A percentile compares a stretch with the other conserved stretches of the same genome.
Evolutionary conservation across 1,284 basidiomycete species (phyloP).

Genomic region (Ustilago sp.): DNA sequence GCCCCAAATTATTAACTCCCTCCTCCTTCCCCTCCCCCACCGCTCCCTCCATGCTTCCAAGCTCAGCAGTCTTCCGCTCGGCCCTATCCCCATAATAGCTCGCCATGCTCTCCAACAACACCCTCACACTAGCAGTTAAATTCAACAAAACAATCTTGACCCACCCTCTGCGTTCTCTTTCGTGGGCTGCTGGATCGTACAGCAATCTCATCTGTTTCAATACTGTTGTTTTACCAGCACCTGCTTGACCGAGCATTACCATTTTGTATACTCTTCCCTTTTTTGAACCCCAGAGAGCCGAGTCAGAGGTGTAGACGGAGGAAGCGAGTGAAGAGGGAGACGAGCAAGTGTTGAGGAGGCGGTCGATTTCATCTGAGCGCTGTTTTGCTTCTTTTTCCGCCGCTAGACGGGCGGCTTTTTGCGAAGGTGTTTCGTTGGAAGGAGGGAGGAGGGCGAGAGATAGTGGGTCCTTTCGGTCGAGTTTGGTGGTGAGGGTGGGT

Average conservation of each 20-base stretch:
- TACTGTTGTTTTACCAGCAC: slow-evolving; percentile 58
- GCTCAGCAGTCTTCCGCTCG: slow-evolving; percentile 18
- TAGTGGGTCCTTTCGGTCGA: slow-evolving; percentile 26
- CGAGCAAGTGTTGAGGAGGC: slow-evolving; percentile 17
- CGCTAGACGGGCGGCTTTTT: slow-evolving; percentile 8
- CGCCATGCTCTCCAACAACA: slow-evolving; percentile 34
- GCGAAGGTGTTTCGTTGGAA: slow-evolving; percentile 19
- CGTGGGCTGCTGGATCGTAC: slow-evolving; percentile 54
- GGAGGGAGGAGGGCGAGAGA: slow-evolving; percentile 30
- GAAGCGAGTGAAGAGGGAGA: neutral
- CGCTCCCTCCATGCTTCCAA: neutral
- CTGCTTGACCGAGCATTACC: slow-evolving; percentile 51
- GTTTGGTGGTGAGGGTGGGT: neutral
- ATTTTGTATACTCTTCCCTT: slow-evolving; percentile 34
- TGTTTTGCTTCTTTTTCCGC: slow-evolving; percentile 33
- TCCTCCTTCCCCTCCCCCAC: neutral
- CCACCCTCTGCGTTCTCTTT: slow-evolving; percentile 45
- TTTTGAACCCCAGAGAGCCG: neutral
- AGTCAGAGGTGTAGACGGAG: neutral
- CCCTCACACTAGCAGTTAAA: slow-evolving; percentile 30
- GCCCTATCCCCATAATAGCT: slow-evolving; percentile 12
- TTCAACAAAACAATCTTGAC: slow-evolving; percentile 50
- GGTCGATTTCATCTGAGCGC: slow-evolving; percentile 38
- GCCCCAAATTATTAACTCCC: slow-evolving; percentile 5
- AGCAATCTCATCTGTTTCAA: slow-evolving; percentile 61